A percentile compares a stretch with the other conserved stretches of the same genome.
phyloP scores from a whole-genome alignment of 768 basidiomycete species.

The Macrolepiota albuminosa region DNA sequence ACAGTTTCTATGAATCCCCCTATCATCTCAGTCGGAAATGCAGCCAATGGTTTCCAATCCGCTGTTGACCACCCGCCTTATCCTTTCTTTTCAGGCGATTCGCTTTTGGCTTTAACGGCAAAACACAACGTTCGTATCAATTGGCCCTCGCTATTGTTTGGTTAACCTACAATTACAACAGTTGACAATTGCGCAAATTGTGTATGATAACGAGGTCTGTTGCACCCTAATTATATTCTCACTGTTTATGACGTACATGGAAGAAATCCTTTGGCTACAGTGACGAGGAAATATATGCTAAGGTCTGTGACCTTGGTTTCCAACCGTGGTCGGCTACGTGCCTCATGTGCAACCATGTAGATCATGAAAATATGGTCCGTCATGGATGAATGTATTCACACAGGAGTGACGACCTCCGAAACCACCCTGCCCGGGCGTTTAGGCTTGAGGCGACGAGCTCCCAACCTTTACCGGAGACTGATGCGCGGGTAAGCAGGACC shows the following conservation, averaged over 20 bases:
- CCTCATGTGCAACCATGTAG: conserved; percentile 25
- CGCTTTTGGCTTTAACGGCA: conserved; percentile 67
- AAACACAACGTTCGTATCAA: conserved; percentile 69
- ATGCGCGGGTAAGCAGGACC: conserved; percentile 68
- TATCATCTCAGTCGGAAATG: neutral
- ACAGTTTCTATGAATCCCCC: neutral
- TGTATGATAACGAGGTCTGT: conserved; percentile 81
- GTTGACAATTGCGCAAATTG: conserved; percentile 93
- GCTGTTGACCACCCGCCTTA: conserved; percentile 65
- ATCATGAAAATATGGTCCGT: conserved; percentile 78
- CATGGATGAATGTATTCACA: conserved; percentile 89
- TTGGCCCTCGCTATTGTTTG: neutral
- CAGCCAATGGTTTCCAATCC: neutral
- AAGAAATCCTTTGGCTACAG: conserved; percentile 67
- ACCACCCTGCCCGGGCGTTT: conserved; percentile 85
- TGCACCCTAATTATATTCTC: neutral
- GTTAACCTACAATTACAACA: conserved; percentile 24
- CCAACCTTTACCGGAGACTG: conserved; percentile 82
- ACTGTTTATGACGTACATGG: neutral
- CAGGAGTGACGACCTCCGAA: conserved; percentile 78
- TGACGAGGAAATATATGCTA: conserved; percentile 68
- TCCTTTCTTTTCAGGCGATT: conserved; percentile 75
- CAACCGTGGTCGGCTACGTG: neutral
- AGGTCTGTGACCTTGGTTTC: conserved; percentile 37
- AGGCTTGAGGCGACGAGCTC: conserved; percentile 74